A percentile compares a stretch with the other conserved stretches of the same genome.
Evolutionary conservation across 352 stramenopile genomes (phyloP).

Genomic region (Hyaloperonospora arabidopsidis): DNA sequence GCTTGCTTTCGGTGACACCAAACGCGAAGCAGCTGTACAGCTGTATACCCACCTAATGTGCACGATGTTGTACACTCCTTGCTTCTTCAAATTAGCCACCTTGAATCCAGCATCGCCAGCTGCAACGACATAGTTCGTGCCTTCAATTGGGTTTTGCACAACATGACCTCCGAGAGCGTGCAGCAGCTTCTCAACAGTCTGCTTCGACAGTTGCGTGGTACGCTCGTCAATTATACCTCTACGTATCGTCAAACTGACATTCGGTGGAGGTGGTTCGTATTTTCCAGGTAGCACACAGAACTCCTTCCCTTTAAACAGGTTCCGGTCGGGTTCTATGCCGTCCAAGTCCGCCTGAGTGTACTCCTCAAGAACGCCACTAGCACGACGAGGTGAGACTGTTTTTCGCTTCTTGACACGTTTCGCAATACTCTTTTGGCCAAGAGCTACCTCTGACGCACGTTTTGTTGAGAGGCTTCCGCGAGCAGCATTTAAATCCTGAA

Average conservation of each 20-base stretch:
- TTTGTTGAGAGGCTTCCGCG: slow-evolving; percentile 61
- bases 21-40: slow-evolving; percentile 30
- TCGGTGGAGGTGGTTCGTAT: slow-evolving; percentile 29
- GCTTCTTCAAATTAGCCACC: slow-evolving; percentile 72
- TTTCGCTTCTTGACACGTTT: slow-evolving; percentile 42
- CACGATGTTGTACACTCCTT: slow-evolving; percentile 70
- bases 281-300: slow-evolving; percentile 79
- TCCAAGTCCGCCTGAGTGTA: slow-evolving; percentile 63
- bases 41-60: slow-evolving; percentile 51
- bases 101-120: slow-evolving; percentile 62
- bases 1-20: slow-evolving; percentile 37
- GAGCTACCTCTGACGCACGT: slow-evolving; percentile 54
- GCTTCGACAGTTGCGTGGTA: slow-evolving; percentile 44
- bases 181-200: slow-evolving; percentile 65
- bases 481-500: slow-evolving; percentile 66
- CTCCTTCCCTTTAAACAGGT: slow-evolving; percentile 61
- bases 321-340: slow-evolving; percentile 38
- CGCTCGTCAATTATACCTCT: slow-evolving; percentile 30
- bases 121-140: slow-evolving; percentile 60
- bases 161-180: slow-evolving; percentile 58
- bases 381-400: slow-evolving; percentile 9
- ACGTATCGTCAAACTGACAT: slow-evolving; percentile 21
- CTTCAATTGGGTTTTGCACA: slow-evolving; percentile 74
- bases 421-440: slow-evolving; percentile 52
- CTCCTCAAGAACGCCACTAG: slow-evolving; percentile 40